Evolutionary conservation across 352 stramenopile species (phyloP), one percentile per base, ranked within the genome.

Genomic region (Globisporangium mamillatum): DNA sequence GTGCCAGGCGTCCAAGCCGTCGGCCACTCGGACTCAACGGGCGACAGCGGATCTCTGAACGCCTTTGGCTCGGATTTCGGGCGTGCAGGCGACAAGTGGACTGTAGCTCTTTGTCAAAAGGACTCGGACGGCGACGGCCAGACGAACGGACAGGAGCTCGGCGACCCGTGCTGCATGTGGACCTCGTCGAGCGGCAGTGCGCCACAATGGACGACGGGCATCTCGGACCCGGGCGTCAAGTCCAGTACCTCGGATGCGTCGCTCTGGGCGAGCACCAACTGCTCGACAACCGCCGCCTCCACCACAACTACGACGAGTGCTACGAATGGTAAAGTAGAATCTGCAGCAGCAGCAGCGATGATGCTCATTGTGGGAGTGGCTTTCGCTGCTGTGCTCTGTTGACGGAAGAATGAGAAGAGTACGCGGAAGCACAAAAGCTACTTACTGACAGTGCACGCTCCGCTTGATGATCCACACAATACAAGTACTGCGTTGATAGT

Each of bases 81-180:
- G 16, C 36, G 36, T 16, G 75, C 70, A 1, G 75, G 71, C 0
- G 46, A 67, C 32, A 73, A 73, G 53, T 89, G 81, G 81, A 84
- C 76, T 1, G 34, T 34, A 3, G 60, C 48, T 5, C 59, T 84
- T 44, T 84, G 77, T 53, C 24, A 72, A n/a, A 60, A 54, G 16
- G 76, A 84, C 69, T 77, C 73, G 22, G 73, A 79, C 34, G 70
- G 73, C 44, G 81, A 90, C 64, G 81, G 81, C 6, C 64, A 75
- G 32, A 88, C 76, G 25, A 90, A 90, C 65, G 81, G 81, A 3
- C 63, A 86, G 54, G 81, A 90, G 63, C 74, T 90, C n/a, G 81
- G 81, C 10, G 81, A 90, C 60, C 82, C 81, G 25, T 72, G 75
- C 69, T 90, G 81, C 55, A 57, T 36, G 32, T 84, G 71, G 70